phyloP scores from a whole-genome alignment of 768 basidiomycete species.

The Ramaria sp. region DNA sequence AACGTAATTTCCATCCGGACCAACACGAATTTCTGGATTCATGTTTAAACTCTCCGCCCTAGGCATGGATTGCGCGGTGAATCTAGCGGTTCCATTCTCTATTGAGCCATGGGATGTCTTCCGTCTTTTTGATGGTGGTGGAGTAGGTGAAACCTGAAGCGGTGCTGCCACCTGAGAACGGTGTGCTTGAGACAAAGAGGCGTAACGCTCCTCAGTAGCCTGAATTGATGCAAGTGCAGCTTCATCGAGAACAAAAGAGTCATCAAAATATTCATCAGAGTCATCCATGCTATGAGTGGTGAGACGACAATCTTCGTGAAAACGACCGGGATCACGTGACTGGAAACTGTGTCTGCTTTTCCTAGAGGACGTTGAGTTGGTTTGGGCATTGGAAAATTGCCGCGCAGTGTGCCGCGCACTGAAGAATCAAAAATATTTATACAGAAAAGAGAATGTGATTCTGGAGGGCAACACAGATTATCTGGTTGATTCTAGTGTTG shows the following conservation, averaged over 20 bases:
- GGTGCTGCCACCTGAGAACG: neutral
- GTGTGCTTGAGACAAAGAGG: slow-evolving; percentile 7
- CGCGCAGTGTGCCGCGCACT: too few species aligned
- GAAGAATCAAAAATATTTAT: too few species aligned
- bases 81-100: slow-evolving; percentile 14
- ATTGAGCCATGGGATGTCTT: slow-evolving; percentile 32
- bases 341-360: too few species aligned
- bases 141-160: neutral
- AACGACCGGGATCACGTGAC: too few species aligned
- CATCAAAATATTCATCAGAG: slow-evolving; percentile 54
- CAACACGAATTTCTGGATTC: slow-evolving; percentile 54
- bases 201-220: slow-evolving; percentile 35
- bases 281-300: neutral
- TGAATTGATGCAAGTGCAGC: slow-evolving; percentile 51
- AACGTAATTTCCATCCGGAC: slow-evolving; percentile 45
- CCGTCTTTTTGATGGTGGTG: slow-evolving; percentile 42
- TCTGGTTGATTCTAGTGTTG: too few species aligned
- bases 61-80: neutral
- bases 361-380: too few species aligned
- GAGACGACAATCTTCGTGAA: too few species aligned
- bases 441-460: too few species aligned
- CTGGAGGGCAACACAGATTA: too few species aligned
- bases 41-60: slow-evolving; percentile 28
- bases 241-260: slow-evolving; percentile 55
- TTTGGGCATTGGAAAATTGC: too few species aligned